These are phyloP conservation scores for Rhizophagus prolifer DNA, from an alignment of 192 early-diverging fungal species.

Conservation along the genomic window DNA sequence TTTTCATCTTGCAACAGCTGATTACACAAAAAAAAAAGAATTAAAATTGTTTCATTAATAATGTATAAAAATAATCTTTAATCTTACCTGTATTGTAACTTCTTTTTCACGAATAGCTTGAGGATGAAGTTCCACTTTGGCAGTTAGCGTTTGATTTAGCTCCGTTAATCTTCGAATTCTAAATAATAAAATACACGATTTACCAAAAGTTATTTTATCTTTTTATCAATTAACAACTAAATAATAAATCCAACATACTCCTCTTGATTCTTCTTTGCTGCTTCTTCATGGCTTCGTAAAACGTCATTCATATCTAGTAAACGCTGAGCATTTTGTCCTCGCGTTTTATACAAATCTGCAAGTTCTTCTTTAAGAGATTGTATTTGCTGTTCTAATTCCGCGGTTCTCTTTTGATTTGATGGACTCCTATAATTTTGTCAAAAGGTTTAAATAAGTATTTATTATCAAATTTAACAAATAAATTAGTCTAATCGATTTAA, in stretches of 20 bases:
- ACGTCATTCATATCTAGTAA: conserved; percentile 84
- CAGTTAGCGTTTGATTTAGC: conserved; percentile 28
- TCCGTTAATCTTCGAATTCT: conserved; percentile 45
- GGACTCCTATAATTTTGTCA: conserved; percentile 38
- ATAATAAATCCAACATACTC: conserved; percentile 58
- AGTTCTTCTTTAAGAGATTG: conserved; percentile 82
- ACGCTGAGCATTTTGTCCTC: conserved; percentile 89
- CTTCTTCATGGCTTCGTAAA: conserved; percentile 59
- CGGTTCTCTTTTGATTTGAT: conserved; percentile 61
- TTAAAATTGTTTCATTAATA: background rate
- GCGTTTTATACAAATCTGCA: conserved; percentile 83
- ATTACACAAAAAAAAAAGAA: background rate
- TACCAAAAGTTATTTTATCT: background rate
- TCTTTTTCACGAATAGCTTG: conserved; percentile 82
- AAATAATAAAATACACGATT: background rate
- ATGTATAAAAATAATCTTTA: background rate
- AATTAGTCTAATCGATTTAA: background rate
- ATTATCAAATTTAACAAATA: background rate
- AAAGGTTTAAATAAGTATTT: background rate
- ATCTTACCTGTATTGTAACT: conserved; percentile 75
- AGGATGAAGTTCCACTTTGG: conserved; percentile 39
- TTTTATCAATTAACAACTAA: too few relatives aligned
- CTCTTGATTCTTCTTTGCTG: conserved; percentile 52
- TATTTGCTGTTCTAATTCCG: conserved; percentile 75
- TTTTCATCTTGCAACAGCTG: conserved; percentile 91